phyloP scores from a whole-genome alignment of 345 rosid species.

The Citrus maxima region DNA sequence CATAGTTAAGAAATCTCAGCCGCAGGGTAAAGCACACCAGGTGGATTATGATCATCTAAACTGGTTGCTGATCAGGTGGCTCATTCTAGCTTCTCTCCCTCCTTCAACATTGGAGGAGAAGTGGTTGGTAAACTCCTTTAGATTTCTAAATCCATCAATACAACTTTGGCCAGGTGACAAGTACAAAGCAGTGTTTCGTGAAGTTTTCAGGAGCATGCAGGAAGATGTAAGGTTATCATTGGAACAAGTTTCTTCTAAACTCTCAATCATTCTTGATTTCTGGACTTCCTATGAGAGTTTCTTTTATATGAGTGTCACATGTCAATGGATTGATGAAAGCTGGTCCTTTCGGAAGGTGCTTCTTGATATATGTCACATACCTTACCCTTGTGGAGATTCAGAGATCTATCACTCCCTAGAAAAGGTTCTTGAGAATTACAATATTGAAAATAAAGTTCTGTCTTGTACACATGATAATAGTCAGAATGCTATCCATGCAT shows the following conservation, averaged over 20 bases:
- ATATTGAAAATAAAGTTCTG: constrained; percentile 64
- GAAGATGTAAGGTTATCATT: constrained; percentile 66
- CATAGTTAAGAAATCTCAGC: constrained; percentile 49
- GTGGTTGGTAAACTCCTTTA: constrained; percentile 81
- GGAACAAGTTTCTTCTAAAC: constrained; percentile 74
- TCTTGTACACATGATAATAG: constrained; percentile 94
- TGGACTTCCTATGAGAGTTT: constrained; percentile 80
- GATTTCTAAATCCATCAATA: constrained; percentile 70
- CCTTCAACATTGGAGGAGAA: constrained; percentile 75
- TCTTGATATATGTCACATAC: constrained; percentile 74
- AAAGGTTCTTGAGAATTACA: constrained; percentile 64
- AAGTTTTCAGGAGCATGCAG: constrained; percentile 90
- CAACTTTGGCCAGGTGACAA: constrained; percentile 75
- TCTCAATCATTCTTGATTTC: constrained; percentile 67
- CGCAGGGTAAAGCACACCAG: constrained; percentile 46
- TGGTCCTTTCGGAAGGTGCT: constrained; percentile 72
- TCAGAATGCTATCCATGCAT: constrained; percentile 72
- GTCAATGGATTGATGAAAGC: constrained; percentile 85
- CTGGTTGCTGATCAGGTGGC: constrained; percentile 93
- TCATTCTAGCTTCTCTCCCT: constrained; percentile 71
- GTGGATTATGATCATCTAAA: constrained; percentile 89
- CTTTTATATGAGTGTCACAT: constrained; percentile 75
- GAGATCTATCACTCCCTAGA: constrained; percentile 60
- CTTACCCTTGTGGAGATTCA: constrained; percentile 67
- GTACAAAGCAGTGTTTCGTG: constrained; percentile 59